These are phyloP conservation scores for Pyrenochaeta sp. DNA, from an alignment of 2,329 filamentous ascomycete species.

Conservation along the genomic window DNA sequence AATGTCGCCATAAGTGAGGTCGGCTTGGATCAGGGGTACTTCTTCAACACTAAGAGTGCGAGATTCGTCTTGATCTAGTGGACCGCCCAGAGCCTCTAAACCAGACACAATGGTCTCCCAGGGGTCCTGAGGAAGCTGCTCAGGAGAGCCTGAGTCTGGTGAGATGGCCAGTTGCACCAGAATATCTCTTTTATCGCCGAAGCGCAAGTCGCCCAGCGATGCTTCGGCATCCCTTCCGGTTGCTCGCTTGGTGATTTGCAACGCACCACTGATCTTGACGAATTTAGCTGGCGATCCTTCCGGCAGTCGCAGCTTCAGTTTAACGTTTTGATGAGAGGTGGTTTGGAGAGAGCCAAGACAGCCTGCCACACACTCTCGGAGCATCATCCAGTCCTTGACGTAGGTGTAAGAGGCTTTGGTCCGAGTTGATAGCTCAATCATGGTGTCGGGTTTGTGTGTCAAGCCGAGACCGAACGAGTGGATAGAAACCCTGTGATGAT, in stretches of 20 bases:
- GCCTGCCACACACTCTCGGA: conserved; percentile 92
- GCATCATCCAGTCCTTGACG: conserved; percentile 99
- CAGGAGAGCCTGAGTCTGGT: conserved; percentile 81
- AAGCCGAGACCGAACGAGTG: conserved; percentile 96
- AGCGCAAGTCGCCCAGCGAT: conserved; percentile 86
- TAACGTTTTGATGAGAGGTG: conserved; percentile 97
- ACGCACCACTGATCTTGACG: conserved; percentile 94
- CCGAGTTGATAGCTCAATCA: conserved; percentile 94
- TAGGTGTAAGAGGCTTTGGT: conserved; percentile 98
- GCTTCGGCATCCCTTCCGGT: conserved; percentile 95
- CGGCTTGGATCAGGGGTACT: conserved; percentile 91
- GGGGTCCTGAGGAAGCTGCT: conserved; percentile 87
- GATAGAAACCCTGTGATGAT: conserved; percentile 76
- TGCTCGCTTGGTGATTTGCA: conserved; percentile 95
- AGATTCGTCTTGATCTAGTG: conserved; percentile 84
- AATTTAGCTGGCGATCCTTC: conserved; percentile 98
- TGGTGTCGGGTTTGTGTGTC: conserved; percentile 97
- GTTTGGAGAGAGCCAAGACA: conserved; percentile 92
- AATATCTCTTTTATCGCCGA: conserved; percentile 83
- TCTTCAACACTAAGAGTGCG: conserved; percentile 88
- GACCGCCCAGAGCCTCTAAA: conserved; percentile 88
- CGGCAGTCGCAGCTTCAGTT: conserved; percentile 89
- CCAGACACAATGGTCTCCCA: conserved; percentile 98
- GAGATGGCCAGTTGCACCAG: conserved; percentile 87
- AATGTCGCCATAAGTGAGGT: conserved; percentile 92